Evolutionary conservation across 371 early-diverging fungal genomes (phyloP).

Genomic region (Syncephalastrum contaminatum): DNA sequence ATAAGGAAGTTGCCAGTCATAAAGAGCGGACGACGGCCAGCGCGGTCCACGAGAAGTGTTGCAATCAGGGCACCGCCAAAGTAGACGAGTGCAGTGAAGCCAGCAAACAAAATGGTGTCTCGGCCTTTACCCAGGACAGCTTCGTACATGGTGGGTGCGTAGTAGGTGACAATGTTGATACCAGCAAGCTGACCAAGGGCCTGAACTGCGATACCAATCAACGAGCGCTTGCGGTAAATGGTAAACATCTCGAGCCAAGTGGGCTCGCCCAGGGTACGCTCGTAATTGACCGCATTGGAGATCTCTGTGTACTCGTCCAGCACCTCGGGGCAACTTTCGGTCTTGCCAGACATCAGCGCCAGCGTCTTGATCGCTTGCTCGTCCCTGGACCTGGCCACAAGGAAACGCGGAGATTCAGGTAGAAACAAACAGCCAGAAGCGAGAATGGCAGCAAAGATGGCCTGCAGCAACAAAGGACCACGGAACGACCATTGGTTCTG

Average conservation of each 20-base stretch:
- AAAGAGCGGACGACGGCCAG: slow-evolving; percentile 40
- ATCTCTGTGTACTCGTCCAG: slow-evolving; percentile 74
- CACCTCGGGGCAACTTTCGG: slow-evolving; percentile 52
- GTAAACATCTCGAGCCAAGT: slow-evolving; percentile 72
- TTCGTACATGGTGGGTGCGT: slow-evolving; percentile 68
- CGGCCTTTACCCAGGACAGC: slow-evolving; percentile 41
- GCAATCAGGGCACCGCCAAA: slow-evolving; percentile 33
- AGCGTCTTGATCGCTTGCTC: slow-evolving; percentile 63
- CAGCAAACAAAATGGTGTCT: slow-evolving; percentile 33
- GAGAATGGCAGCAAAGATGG: slow-evolving; percentile 46
- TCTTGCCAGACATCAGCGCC: slow-evolving; percentile 67
- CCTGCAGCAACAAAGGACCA: slow-evolving; percentile 44
- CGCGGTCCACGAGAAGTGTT: slow-evolving; percentile 30
- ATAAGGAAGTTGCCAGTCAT: slow-evolving; percentile 37
- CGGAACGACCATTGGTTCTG: slow-evolving; percentile 37
- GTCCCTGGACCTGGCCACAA: slow-evolving; percentile 38
- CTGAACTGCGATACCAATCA: slow-evolving; percentile 71
- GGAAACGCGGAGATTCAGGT: slow-evolving; percentile 57
- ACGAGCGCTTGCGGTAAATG: slow-evolving; percentile 48
- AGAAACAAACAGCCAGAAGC: slow-evolving; percentile 38
- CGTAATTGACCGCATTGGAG: slow-evolving; percentile 60
- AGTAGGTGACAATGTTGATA: slow-evolving; percentile 74
- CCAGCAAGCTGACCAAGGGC: slow-evolving; percentile 61
- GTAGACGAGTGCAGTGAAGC: slow-evolving; percentile 40
- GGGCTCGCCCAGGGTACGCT: slow-evolving; percentile 64